Conservation (phyloP, 2,329 filamentous ascomycete species). For the Paecilomyces variotii region DNA sequence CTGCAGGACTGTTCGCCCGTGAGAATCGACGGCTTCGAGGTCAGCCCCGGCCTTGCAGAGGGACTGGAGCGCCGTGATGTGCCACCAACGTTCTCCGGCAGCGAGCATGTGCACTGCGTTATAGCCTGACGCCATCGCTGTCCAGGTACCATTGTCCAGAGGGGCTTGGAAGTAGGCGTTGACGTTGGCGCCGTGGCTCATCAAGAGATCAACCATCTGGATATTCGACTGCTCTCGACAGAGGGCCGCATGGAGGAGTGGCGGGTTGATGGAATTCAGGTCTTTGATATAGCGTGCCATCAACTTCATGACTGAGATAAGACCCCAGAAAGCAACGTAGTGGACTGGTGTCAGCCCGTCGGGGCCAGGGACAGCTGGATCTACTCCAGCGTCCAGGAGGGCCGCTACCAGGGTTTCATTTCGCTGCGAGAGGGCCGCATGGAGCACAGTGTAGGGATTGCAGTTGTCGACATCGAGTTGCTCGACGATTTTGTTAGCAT, state of each 20-base stretch:
- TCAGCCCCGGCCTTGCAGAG: slow-evolving; percentile 11
- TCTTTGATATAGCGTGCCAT: background rate
- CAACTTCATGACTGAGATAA: background rate
- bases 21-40: slow-evolving; percentile 6
- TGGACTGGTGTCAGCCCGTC: background rate
- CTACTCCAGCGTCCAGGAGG: background rate
- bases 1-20: slow-evolving; percentile 6
- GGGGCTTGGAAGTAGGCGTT: slow-evolving; percentile 6
- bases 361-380: background rate
- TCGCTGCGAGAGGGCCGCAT: background rate
- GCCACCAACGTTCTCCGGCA: slow-evolving; percentile 13
- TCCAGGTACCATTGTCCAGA: background rate
- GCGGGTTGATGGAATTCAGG: slow-evolving; percentile 1
- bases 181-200: slow-evolving; percentile 10
- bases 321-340: slow-evolving; percentile 1
- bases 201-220: slow-evolving; percentile 11
- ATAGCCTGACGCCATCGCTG: slow-evolving; percentile 4
- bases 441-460: background rate
- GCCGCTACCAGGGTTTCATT: background rate
- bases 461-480: background rate
- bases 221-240: slow-evolving; percentile 10
- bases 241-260: slow-evolving; percentile 9
- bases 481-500: background rate
- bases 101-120: slow-evolving; percentile 12
- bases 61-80: slow-evolving; percentile 9